A percentile compares a stretch with the other conserved stretches of the same genome.
phyloP scores from a whole-genome alignment of 345 rosid genomes.

The Melaleuca quinquenervia region DNA sequence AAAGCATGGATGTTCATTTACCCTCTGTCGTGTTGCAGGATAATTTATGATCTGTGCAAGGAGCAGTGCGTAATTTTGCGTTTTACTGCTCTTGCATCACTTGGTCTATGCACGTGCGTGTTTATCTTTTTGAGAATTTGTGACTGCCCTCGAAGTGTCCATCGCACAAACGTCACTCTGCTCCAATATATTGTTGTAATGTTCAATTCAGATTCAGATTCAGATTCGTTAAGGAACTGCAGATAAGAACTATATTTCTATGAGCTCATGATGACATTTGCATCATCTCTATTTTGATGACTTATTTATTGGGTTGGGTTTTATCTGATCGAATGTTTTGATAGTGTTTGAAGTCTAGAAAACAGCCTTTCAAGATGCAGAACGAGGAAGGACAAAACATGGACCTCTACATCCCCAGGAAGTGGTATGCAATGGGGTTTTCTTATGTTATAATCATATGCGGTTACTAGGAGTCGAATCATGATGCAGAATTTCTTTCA shows the following conservation, averaged over 20 bases:
- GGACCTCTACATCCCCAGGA: constrained; percentile 90
- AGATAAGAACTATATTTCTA: not conserved
- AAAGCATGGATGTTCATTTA: not conserved
- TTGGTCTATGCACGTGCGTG: not conserved
- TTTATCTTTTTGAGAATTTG: not conserved
- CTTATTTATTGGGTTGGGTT: not conserved
- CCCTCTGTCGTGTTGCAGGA: not conserved
- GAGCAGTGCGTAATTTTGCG: not conserved
- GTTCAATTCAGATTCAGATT: not conserved
- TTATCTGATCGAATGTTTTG: not conserved
- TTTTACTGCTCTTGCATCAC: not conserved
- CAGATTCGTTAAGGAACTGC: not conserved
- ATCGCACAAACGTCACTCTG: not conserved
- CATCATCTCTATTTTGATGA: not conserved
- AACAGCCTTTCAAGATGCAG: constrained; percentile 55
- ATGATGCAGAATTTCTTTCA: not conserved
- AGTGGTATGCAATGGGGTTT: constrained; percentile 31
- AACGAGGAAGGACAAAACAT: constrained; percentile 85
- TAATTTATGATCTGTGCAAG: not conserved
- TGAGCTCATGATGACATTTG: not conserved
- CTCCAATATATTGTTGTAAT: not conserved
- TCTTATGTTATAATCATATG: not conserved
- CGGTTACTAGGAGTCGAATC: not conserved
- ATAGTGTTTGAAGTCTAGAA: not conserved
- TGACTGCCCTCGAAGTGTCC: not conserved